phyloP scores from a whole-genome alignment of 306 rosid genomes.

The Gastrolobium bilobum region DNA sequence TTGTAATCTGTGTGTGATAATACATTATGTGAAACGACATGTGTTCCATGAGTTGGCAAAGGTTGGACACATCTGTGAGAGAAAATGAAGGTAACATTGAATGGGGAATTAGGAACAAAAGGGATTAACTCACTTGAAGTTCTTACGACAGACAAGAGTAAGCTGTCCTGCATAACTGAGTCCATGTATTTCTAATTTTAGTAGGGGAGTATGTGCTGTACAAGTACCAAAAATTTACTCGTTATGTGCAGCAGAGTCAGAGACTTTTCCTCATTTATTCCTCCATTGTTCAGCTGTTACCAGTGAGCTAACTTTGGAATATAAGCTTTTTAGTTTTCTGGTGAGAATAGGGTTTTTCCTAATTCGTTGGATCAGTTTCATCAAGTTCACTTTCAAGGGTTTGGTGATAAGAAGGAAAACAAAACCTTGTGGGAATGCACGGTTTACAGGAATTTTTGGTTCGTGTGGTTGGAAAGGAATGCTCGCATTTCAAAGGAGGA shows the following conservation, averaged over 20 bases:
- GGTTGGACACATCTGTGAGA: too few species aligned
- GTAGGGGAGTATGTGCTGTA: too few species aligned
- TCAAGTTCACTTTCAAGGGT: slow-evolving; percentile 20
- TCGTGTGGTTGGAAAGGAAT: slow-evolving; percentile 13
- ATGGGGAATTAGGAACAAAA: too few species aligned
- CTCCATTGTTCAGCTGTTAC: neutral
- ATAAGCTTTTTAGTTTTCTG: neutral
- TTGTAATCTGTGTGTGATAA: too few species aligned
- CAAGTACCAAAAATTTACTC: too few species aligned
- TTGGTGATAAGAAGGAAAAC: slow-evolving; percentile 15
- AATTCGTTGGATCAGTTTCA: neutral
- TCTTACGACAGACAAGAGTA: too few species aligned
- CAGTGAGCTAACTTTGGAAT: neutral
- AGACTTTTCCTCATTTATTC: neutral
- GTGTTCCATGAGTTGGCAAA: too few species aligned
- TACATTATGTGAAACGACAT: too few species aligned
- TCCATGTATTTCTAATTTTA: too few species aligned
- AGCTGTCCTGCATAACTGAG: too few species aligned
- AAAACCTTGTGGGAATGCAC: neutral
- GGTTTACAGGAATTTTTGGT: neutral
- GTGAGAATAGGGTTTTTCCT: neutral
- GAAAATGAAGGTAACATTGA: too few species aligned
- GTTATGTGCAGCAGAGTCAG: neutral
- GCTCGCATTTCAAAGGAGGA: neutral
- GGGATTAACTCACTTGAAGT: too few species aligned